Evolutionary conservation across 768 basidiomycete genomes (phyloP), one percentile per base, ranked within the genome.

Genomic region (Inosperma sp.): DNA sequence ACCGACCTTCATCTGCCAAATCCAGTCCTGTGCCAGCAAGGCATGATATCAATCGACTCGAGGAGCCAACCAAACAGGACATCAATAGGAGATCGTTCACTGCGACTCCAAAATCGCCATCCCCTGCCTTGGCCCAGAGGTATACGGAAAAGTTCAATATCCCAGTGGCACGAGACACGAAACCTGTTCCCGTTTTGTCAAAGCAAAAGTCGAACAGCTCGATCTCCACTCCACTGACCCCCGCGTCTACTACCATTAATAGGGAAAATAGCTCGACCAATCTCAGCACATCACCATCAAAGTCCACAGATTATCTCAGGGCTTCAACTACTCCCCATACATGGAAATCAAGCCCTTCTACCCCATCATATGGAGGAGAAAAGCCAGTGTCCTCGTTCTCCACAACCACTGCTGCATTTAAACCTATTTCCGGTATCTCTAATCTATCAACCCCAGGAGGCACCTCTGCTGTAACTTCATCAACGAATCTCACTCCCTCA

Each of bases 1-100:
- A 62, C 53, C 62, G 58, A 7, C 62, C 61, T 6, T 50, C 56
- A 5, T 51, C 58, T 21, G 30, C 49, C 22, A 51, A 57, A 14
- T 21, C 55, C 27, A 52, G 48, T 16, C 45, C 54, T 21, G 23
- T 49, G 16, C 22, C 52, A 44, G 4, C 9, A 31, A 46, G 14
- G 52, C 41, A 27, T 31, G 45, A 34, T 33, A 25, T n/a, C 29
- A 31, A 43, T 47, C 43, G 39, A 33, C 39, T 34, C 45, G 22
- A 41, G 30, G 30, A 36, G 9, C 54, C 26, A 36, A 23, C 49
- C 2, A 40, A 49, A 13, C 17, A 51, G 14, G 25, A 39, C 8
- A 14, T 26, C 17, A 36, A 55, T n/a, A 51, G 49, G 29, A 42
- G 44, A 30, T 55, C 53, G 4, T 55, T 46, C 19, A 37, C 37